Base-by-base conservation (phyloP, 164 flowering plant species). In the Saururus chinensis region DNA sequence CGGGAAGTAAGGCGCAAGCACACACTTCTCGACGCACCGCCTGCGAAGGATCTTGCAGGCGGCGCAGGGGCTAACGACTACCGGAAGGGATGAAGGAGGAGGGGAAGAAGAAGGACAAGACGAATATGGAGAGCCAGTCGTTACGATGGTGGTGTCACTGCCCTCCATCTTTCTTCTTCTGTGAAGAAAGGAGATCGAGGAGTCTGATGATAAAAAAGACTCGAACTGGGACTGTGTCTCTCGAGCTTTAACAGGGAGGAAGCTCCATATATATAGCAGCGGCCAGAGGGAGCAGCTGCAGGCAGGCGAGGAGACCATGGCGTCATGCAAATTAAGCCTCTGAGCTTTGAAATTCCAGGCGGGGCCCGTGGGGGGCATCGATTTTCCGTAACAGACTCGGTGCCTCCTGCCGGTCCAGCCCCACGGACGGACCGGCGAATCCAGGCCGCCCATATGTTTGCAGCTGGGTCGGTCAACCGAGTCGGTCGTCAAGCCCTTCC, bases 21-120 rank as follows among this genome's bases (percentile, higher is more conserved):
- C 78, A 61, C 92, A 86, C 53, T 82, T 84, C 9, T 82, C 89
- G 20, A 64, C 82, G 68, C 88, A 84, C 4, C 89, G 56, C 11
- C 92, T 80, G 12, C 92, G 84, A n/a, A 86, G 89, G 26, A 82
- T 86, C 61, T 86, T 86, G 69, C 92, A 86, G 52, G 92, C 92
- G 3, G 92, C 89, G 48, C 92, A 86, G 14, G 92, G 92, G 68
- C 81, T 80, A 40, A 79, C 66, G 4, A 83, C 74, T 0, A 75
- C 68, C 11, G 71, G 64, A 0, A 70, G 56, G 7, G 63, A 66
- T 20, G 70, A 58, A 6, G 63, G 54, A 0, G 79, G 62, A 21
- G 76, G n/a, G 19, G 71, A 56, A 20, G 71, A 30, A 13, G 68
- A 21, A 19, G 68, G 5, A 63, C 73, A 19, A 41, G 56, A 9